phyloP scores from a whole-genome alignment of 192 early-diverging fungal genomes.

The Chytriomyces hyalinus region DNA sequence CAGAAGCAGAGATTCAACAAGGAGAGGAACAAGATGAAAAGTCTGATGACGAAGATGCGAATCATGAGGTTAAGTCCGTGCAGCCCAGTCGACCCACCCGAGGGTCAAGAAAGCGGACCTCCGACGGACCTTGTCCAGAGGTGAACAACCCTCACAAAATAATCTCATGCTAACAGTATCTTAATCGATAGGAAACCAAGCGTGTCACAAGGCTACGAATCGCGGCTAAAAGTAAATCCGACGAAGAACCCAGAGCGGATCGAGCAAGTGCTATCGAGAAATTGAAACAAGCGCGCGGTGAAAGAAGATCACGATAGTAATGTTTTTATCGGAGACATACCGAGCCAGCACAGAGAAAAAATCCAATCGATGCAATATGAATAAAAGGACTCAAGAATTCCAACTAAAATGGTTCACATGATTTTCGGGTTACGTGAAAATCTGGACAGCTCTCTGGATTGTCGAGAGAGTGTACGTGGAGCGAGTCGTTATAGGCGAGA shows the following conservation, averaged over 20 bases:
- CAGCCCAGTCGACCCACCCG: not conserved
- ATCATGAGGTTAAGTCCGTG: not conserved
- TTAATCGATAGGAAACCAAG: not conserved
- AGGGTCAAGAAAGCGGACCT: not conserved
- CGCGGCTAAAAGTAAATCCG: not conserved
- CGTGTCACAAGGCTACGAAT: not conserved
- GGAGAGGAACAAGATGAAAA: not conserved
- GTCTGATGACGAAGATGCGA: not conserved
- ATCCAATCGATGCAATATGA: no score
- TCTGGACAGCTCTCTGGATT: not conserved
- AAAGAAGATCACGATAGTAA: not conserved
- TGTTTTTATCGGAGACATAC: no score
- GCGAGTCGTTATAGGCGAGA: no score
- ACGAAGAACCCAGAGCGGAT: not conserved
- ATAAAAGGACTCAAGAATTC: no score
- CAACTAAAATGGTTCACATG: not conserved
- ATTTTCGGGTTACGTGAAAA: not conserved
- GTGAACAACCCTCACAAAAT: not conserved
- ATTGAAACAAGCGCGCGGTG: not conserved
- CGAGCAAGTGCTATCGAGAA: not conserved
- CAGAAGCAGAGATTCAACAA: not conserved
- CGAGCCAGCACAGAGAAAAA: no score
- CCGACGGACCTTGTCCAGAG: not conserved
- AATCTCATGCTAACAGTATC: not conserved
- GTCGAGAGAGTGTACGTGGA: no score